These are phyloP conservation scores for Zasmidium cellare DNA, from an alignment of 2,329 filamentous ascomycete species.

Conservation along the genomic window DNA sequence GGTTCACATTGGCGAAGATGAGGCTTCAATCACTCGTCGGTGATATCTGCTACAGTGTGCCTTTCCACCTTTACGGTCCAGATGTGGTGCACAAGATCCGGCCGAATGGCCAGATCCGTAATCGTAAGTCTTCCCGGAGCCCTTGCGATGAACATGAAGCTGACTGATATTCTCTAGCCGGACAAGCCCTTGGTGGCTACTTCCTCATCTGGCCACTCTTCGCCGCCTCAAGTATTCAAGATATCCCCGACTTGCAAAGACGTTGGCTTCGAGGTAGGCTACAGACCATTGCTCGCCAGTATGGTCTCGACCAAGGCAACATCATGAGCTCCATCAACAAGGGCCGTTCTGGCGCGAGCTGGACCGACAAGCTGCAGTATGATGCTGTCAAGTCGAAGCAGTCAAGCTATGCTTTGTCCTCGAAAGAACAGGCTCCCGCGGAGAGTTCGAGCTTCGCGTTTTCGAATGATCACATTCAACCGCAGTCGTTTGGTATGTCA, in stretches of 20 bases:
- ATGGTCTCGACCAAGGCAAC: constrained; percentile 6
- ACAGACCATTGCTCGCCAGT: constrained; percentile 3
- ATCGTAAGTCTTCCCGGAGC: not conserved
- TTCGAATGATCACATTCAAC: no score
- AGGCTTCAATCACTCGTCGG: constrained; percentile 7
- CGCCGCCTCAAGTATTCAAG: constrained; percentile 4
- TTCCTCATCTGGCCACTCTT: constrained; percentile 10
- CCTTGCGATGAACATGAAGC: not conserved
- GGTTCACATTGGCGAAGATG: constrained; percentile 1
- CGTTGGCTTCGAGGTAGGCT: constrained; percentile 9
- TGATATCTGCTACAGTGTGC: constrained; percentile 12
- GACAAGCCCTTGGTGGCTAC: constrained; percentile 9
- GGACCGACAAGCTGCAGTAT: not conserved
- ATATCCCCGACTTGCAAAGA: constrained; percentile 8
- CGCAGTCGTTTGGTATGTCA: no score
- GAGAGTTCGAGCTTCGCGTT: no score
- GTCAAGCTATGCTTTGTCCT: not conserved
- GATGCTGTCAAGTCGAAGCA: not conserved
- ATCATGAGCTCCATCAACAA: constrained; percentile 3
- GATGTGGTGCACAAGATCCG: not conserved
- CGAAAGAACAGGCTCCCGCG: not conserved
- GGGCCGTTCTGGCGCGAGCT: constrained; percentile 2
- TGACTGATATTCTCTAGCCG: not conserved
- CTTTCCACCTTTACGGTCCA: constrained; percentile 10
- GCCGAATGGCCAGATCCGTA: not conserved